Conservation (phyloP, 768 basidiomycete species). For the Calocybe cyanea region DNA sequence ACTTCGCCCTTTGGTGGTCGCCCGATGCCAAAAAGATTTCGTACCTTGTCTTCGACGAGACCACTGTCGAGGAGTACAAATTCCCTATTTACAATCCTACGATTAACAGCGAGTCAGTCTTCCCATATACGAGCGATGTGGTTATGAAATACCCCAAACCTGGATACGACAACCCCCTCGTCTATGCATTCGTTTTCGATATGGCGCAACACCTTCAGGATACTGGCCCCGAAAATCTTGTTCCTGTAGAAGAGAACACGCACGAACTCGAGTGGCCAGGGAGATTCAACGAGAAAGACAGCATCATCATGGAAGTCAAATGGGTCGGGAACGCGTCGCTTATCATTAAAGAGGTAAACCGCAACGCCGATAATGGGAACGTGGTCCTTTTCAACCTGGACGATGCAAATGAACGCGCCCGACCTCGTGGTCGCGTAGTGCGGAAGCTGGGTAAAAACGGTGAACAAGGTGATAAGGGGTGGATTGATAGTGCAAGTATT, state of each 20-base stretch:
- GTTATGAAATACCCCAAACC: slow-evolving; percentile 84
- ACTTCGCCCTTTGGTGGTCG: slow-evolving; percentile 89
- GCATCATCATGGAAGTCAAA: slow-evolving; percentile 75
- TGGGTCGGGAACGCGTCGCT: slow-evolving; percentile 81
- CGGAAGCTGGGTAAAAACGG: slow-evolving; percentile 77
- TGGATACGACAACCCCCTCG: slow-evolving; percentile 85
- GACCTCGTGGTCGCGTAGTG: slow-evolving; percentile 52
- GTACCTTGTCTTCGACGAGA: slow-evolving; percentile 87
- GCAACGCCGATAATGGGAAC: slow-evolving; percentile 76
- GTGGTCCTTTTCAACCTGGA: slow-evolving; percentile 72
- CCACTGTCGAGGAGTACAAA: slow-evolving; percentile 77
- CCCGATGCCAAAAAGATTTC: slow-evolving; percentile 75
- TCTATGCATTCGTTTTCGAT: slow-evolving; percentile 80
- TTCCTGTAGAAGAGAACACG: slow-evolving; percentile 39
- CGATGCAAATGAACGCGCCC: slow-evolving; percentile 20
- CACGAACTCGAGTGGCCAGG: slow-evolving; percentile 65
- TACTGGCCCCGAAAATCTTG: slow-evolving; percentile 19
- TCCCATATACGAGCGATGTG: slow-evolving; percentile 77
- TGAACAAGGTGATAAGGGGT: slow-evolving; percentile 88
- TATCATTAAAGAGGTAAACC: slow-evolving; percentile 82
- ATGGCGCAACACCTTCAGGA: slow-evolving; percentile 48
- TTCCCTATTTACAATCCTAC: slow-evolving; percentile 94
- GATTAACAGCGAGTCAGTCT: slow-evolving; percentile 58
- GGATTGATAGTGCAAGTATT: slow-evolving; percentile 80
- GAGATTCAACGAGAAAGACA: slow-evolving; percentile 53